Evolutionary conservation across 2,329 filamentous ascomycete species (phyloP).

Genomic region (Fusarium denticulatum): DNA sequence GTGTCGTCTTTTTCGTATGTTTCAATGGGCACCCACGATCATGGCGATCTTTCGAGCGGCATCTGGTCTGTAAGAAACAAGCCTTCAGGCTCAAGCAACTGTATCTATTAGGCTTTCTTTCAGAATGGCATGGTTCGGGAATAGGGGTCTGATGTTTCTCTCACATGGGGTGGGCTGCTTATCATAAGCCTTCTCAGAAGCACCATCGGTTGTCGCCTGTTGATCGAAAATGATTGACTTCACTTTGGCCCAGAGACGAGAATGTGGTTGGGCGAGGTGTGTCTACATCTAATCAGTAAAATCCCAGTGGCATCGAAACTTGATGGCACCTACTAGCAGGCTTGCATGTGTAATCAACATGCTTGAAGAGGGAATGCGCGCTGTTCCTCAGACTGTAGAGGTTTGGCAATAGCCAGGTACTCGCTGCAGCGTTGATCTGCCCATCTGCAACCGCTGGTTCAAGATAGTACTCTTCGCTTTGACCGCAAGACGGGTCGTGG

Average conservation of each 20-base stretch:
- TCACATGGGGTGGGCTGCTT: no score
- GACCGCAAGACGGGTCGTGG: neutral
- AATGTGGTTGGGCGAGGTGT: neutral
- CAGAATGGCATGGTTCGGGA: no score
- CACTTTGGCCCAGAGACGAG: neutral
- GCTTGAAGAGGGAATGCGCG: neutral
- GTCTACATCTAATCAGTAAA: no score
- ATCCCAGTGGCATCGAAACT: neutral
- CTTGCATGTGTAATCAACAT: neutral
- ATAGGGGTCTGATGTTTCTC: neutral
- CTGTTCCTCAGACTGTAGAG: neutral
- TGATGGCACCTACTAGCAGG: neutral
- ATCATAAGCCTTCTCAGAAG: neutral
- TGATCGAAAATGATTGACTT: neutral
- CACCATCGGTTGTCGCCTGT: neutral
- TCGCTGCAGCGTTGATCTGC: neutral
- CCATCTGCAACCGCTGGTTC: no score
- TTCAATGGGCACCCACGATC: fast-evolving
- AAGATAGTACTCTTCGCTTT: no score
- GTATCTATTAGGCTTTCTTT: no score
- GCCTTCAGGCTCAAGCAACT: neutral
- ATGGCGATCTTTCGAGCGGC: fast-evolving
- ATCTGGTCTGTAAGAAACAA: neutral
- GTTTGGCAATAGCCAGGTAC: no score
- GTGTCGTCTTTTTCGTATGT: neutral